A percentile compares a stretch with the other conserved stretches of the same genome.
phyloP scores from a whole-genome alignment of 2,329 filamentous ascomycete genomes.

The Exophiala spinifera region DNA sequence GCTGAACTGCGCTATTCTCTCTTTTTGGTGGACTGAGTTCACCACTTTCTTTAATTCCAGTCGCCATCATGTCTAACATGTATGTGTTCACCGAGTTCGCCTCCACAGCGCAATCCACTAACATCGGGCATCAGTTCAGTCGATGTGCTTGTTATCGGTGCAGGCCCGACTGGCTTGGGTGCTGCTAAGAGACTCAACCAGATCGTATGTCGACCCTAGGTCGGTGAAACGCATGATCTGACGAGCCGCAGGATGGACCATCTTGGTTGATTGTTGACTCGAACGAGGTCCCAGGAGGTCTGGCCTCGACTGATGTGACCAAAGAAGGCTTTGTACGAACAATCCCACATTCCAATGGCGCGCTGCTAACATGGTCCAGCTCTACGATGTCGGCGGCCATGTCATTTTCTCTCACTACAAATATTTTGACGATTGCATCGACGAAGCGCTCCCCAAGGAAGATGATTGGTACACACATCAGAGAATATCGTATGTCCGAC shows the following conservation, averaged over 20 bases:
- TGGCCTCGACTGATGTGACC: constrained; percentile 92
- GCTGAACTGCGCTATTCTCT: not conserved
- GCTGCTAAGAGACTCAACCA: constrained; percentile 97
- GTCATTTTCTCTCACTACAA: constrained; percentile 99
- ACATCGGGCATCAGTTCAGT: constrained; percentile 63
- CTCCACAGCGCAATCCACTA: constrained; percentile 4
- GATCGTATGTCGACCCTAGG: constrained; percentile 62
- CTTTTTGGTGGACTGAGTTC: not conserved
- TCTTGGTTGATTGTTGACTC: constrained; percentile 97
- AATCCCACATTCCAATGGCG: not conserved
- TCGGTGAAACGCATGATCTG: constrained; percentile 4
- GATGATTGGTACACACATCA: constrained; percentile 98
- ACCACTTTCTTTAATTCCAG: constrained; percentile 4
- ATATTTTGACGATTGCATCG: constrained; percentile 98
- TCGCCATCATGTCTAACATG: constrained; percentile 19
- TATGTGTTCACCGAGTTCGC: constrained; percentile 6
- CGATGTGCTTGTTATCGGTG: constrained; percentile 96
- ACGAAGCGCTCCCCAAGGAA: constrained; percentile 90
- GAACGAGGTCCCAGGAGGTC: constrained; percentile 86
- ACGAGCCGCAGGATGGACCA: constrained; percentile 65
- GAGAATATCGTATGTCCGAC: constrained; percentile 98
- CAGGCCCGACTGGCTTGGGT: constrained; percentile 94
- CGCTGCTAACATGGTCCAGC: constrained; percentile 50
- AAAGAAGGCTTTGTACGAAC: constrained; percentile 60
- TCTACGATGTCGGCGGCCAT: constrained; percentile 97